Conservation (phyloP, 148 eudicot species). For the Silene conica region DNA sequence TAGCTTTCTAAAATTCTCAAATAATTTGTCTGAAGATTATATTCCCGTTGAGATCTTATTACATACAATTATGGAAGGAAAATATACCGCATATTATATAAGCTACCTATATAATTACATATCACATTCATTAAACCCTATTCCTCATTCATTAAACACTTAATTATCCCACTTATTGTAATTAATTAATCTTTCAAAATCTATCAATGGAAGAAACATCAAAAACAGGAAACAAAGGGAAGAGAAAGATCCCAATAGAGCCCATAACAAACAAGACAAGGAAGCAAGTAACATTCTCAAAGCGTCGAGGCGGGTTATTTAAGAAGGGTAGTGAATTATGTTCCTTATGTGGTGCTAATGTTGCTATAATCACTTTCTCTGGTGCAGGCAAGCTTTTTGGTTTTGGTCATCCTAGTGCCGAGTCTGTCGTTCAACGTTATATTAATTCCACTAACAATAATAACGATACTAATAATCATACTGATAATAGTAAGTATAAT, state of each 20-base stretch:
- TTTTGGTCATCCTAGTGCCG: slow-evolving; percentile 24
- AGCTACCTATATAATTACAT: not conserved
- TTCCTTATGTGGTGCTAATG: slow-evolving; percentile 21
- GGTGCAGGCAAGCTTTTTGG: slow-evolving; percentile 25
- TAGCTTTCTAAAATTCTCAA: too few relatives aligned
- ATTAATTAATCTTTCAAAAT: not conserved
- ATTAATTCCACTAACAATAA: not conserved
- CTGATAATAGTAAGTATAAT: not conserved
- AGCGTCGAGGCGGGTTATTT: slow-evolving; percentile 22
- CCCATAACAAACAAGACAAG: slow-evolving; percentile 23
- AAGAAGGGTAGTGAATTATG: slow-evolving; percentile 22
- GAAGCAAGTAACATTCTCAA: slow-evolving; percentile 25
- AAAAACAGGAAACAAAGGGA: slow-evolving; percentile 12
- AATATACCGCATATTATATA: not conserved
- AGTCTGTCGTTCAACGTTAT: slow-evolving; percentile 12
- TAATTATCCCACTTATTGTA: not conserved
- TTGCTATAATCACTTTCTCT: slow-evolving; percentile 22
- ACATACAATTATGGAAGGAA: not conserved
- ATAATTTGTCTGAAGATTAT: too few relatives aligned
- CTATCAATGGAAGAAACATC: not conserved
- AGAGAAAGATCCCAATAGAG: slow-evolving; percentile 21
- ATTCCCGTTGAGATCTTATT: not conserved
- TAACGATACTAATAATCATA: not conserved
- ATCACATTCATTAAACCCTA: slow-evolving; percentile 2
- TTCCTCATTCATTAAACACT: not conserved